phyloP scores from a whole-genome alignment of 495 filamentous ascomycete genomes.

The Podospora pseudoanserina region DNA sequence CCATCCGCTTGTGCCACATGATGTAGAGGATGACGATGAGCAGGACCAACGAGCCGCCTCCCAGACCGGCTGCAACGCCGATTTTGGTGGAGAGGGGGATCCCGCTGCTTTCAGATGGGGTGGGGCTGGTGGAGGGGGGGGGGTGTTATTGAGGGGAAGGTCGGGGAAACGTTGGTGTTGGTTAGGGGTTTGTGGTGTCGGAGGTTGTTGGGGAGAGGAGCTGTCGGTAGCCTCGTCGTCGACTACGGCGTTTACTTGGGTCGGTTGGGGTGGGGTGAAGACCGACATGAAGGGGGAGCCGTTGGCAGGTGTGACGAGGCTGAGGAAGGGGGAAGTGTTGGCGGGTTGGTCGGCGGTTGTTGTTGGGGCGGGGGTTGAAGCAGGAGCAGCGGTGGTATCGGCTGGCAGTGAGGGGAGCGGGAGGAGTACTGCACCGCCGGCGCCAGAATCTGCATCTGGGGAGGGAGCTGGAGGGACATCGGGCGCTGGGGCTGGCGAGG shows the following conservation, averaged over 20 bases:
- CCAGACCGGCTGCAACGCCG: slow-evolving; percentile 24
- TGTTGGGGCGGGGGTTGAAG: not conserved
- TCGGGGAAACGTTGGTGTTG: slow-evolving; percentile 1
- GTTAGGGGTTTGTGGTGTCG: not conserved
- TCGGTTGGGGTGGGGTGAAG: slow-evolving; percentile 19
- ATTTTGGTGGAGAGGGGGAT: slow-evolving; percentile 23
- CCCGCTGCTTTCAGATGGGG: not conserved
- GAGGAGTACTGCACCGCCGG: not conserved
- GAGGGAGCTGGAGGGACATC: not conserved
- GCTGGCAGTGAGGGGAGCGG: not conserved
- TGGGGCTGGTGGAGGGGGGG: not conserved
- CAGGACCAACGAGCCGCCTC: slow-evolving; percentile 13
- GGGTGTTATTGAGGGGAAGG: not conserved
- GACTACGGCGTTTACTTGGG: slow-evolving; percentile 12
- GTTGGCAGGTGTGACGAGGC: slow-evolving; percentile 7
- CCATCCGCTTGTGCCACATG: slow-evolving; percentile 25
- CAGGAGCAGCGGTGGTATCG: not conserved
- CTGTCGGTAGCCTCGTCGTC: not conserved
- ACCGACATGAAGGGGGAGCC: slow-evolving; percentile 22
- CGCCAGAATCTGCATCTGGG: slow-evolving; percentile 1
- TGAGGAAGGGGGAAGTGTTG: not conserved
- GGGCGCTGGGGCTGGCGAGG: slow-evolving; percentile 10
- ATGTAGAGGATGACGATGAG: slow-evolving; percentile 1
- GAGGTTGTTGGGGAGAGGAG: not conserved
- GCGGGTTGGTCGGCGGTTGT: not conserved